A percentile compares a stretch with the other conserved stretches of the same genome.
Conservation (phyloP, 441 rosid species). For the Iberis amara region DNA sequence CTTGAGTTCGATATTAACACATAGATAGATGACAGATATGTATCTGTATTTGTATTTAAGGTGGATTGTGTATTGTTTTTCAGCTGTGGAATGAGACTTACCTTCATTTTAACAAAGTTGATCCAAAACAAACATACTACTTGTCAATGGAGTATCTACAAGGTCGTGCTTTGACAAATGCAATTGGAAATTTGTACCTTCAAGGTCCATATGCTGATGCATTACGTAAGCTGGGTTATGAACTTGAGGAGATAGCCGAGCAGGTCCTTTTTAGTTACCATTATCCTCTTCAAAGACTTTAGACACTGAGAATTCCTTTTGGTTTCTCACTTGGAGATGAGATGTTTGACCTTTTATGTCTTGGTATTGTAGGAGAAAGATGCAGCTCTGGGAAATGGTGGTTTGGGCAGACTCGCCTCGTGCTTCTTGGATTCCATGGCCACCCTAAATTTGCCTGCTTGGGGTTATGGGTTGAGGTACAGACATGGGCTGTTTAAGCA, state of each 20-base stretch:
- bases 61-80: slow-evolving; percentile 23
- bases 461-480: slow-evolving; percentile 98
- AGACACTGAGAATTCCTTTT: background rate
- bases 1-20: slow-evolving; percentile 40
- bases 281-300: slow-evolving; percentile 7
- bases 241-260: slow-evolving; percentile 75
- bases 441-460: slow-evolving; percentile 88
- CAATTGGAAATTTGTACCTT: slow-evolving; percentile 72
- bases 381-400: slow-evolving; percentile 98
- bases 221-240: slow-evolving; percentile 64
- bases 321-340: slow-evolving; percentile 12
- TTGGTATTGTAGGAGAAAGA: slow-evolving; percentile 71
- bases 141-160: slow-evolving; percentile 97
- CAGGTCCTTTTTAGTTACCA: slow-evolving; percentile 46
- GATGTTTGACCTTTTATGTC: slow-evolving; percentile 12
- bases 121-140: slow-evolving; percentile 92
- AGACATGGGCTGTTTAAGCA: slow-evolving; percentile 92
- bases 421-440: slow-evolving; percentile 99
- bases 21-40: background rate
- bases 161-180: slow-evolving; percentile 92
- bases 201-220: slow-evolving; percentile 79
- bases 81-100: slow-evolving; percentile 96
- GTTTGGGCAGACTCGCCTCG: slow-evolving; percentile 96
- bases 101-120: slow-evolving; percentile 64
- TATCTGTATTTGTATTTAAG: background rate